These are phyloP conservation scores for Edaphochlamys debaryana DNA, from an alignment of 139 green algal species.

Conservation along the genomic window DNA sequence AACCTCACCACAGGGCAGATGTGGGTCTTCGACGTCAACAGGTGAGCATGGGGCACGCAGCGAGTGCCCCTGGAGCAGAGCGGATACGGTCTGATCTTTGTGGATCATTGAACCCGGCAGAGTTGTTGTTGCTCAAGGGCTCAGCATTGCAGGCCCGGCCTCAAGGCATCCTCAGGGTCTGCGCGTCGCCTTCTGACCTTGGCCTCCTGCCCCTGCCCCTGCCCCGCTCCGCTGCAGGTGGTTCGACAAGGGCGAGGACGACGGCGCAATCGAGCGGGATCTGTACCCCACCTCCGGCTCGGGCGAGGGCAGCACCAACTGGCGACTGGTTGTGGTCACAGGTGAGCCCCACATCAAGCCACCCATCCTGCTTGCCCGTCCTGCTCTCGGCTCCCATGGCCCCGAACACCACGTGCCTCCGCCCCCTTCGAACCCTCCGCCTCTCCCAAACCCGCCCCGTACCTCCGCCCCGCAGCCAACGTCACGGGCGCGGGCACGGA, in stretches of 20 bases:
- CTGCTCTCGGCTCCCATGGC: too few relatives aligned
- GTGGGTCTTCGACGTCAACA: constrained; percentile 55
- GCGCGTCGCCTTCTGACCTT: too few relatives aligned
- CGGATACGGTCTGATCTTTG: too few relatives aligned
- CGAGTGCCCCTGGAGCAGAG: too few relatives aligned
- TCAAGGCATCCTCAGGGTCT: too few relatives aligned
- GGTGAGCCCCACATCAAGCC: constrained; percentile 12
- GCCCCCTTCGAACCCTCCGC: too few relatives aligned
- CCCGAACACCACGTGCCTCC: too few relatives aligned
- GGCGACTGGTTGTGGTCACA: constrained; percentile 63
- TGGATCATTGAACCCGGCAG: too few relatives aligned
- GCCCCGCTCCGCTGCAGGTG: constrained; percentile 44
- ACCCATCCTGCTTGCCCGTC: too few relatives aligned
- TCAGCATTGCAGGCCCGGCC: too few relatives aligned
- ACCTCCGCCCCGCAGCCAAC: constrained; percentile 21
- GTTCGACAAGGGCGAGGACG: constrained; percentile 59
- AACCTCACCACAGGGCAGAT: constrained; percentile 64
- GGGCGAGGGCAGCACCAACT: constrained; percentile 31
- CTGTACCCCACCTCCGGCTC: constrained; percentile 42
- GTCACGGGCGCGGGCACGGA: constrained; percentile 63
- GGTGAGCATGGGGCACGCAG: constrained; percentile 6
- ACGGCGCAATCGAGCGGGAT: constrained; percentile 59
- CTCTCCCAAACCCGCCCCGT: neutral
- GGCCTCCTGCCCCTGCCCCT: neutral
- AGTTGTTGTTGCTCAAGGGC: too few relatives aligned